Evolutionary conservation across 371 early-diverging fungal species (phyloP).

Genomic region (Lichtheimia hyalospora): DNA sequence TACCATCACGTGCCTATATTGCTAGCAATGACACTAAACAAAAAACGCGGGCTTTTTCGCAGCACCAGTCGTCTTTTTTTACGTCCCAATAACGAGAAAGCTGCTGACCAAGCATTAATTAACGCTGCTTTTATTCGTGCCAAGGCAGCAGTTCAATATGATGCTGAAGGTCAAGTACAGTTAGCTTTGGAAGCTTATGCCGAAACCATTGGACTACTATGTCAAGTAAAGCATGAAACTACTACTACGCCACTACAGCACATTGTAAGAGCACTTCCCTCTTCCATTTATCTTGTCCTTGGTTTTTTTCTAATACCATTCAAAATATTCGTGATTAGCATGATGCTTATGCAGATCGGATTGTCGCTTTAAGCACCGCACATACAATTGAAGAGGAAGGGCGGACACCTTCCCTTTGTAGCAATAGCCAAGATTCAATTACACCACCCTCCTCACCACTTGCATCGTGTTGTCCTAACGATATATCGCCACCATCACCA

Average conservation of each 20-base stretch:
- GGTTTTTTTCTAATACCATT: neutral
- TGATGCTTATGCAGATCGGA: constrained; percentile 1
- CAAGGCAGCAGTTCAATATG: constrained; percentile 6
- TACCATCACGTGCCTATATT: neutral
- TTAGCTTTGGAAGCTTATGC: constrained; percentile 4
- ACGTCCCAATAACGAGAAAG: constrained; percentile 1
- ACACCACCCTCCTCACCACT: neutral
- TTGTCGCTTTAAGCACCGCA: neutral
- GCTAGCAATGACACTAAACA: neutral
- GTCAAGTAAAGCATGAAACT: constrained; percentile 2
- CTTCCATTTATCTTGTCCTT: neutral
- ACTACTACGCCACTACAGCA: neutral
- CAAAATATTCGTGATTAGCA: neutral
- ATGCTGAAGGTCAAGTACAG: constrained; percentile 2
- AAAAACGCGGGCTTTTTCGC: constrained; percentile 1
- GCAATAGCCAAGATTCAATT: neutral
- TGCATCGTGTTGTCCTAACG: neutral
- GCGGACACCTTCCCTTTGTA: neutral
- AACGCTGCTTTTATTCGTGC: constrained; percentile 2
- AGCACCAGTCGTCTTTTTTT: constrained; percentile 4
- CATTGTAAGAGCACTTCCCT: neutral
- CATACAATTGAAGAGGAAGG: too few species aligned
- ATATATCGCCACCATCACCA: neutral
- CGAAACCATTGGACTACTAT: constrained; percentile 1
- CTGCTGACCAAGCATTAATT: constrained; percentile 1